These are phyloP conservation scores for Saturnispora quitensis DNA, from an alignment of 805 yeast species.

Conservation along the genomic window DNA sequence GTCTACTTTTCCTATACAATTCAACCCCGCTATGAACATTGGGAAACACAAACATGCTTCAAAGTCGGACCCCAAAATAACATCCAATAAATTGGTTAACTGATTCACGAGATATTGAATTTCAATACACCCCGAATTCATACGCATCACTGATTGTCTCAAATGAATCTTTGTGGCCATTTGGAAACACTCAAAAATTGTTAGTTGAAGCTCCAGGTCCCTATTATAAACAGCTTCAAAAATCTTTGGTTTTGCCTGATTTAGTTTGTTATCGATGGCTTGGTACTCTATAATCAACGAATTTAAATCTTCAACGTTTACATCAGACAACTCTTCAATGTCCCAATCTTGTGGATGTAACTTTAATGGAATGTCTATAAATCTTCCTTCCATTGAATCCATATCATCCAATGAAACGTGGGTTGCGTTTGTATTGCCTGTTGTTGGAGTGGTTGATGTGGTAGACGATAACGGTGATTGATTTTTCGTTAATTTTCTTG, in stretches of 20 bases:
- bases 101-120: constrained; percentile 50
- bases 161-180: constrained; percentile 59
- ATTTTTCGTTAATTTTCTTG: constrained; percentile 10
- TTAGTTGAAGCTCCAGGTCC: constrained; percentile 57
- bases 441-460: constrained; percentile 1
- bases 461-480: neutral
- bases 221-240: constrained; percentile 29
- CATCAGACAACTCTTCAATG: constrained; percentile 14
- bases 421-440: neutral
- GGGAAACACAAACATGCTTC: constrained; percentile 73
- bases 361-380: constrained; percentile 13
- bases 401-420: constrained; percentile 7
- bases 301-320: constrained; percentile 28
- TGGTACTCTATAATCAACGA: constrained; percentile 28
- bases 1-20: constrained; percentile 45
- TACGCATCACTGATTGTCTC: constrained; percentile 51
- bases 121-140: constrained; percentile 55
- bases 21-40: constrained; percentile 67
- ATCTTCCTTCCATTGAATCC: constrained; percentile 6
- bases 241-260: constrained; percentile 46
- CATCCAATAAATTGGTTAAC: constrained; percentile 47
- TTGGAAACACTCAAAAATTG: constrained; percentile 65
- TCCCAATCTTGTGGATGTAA: constrained; percentile 12
- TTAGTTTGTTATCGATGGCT: constrained; percentile 38
- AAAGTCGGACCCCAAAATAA: constrained; percentile 54